phyloP scores from a whole-genome alignment of 129 eudicot genomes.

The Oenanthe sinensis region DNA sequence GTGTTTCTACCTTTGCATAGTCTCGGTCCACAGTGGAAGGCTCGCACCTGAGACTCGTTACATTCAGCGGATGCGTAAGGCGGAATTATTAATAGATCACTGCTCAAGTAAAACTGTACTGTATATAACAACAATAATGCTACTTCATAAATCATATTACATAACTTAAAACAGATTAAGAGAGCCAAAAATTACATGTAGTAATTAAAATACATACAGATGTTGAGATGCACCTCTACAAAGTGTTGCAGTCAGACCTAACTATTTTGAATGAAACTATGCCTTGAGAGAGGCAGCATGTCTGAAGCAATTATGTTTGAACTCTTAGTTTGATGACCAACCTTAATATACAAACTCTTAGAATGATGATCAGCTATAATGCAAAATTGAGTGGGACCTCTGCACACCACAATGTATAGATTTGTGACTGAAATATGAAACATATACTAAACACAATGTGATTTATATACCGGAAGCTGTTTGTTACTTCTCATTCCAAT shows the following conservation, averaged over 20 bases:
- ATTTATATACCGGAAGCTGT: neutral
- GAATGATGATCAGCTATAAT: neutral
- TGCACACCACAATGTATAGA: neutral
- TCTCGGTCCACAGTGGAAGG: too few relatives aligned
- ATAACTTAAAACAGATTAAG: too few relatives aligned
- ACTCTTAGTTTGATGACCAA: neutral
- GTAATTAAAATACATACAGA: neutral
- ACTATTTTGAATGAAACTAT: neutral
- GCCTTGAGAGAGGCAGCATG: neutral
- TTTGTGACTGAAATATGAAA: neutral
- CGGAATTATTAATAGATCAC: too few relatives aligned
- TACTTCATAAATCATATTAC: neutral
- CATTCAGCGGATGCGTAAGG: too few relatives aligned
- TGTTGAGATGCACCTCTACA: neutral
- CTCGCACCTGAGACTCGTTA: too few relatives aligned
- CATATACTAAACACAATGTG: neutral
- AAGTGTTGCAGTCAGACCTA: neutral
- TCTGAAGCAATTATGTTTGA: neutral
- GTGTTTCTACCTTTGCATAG: too few relatives aligned
- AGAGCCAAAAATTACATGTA: neutral
- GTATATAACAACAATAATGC: neutral
- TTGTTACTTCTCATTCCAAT: neutral
- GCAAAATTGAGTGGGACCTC: neutral
- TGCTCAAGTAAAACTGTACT: neutral
- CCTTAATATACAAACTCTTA: neutral